These are phyloP conservation scores for Cymbidium sinense DNA, from an alignment of 106 monocot genomes.

Conservation along the genomic window DNA sequence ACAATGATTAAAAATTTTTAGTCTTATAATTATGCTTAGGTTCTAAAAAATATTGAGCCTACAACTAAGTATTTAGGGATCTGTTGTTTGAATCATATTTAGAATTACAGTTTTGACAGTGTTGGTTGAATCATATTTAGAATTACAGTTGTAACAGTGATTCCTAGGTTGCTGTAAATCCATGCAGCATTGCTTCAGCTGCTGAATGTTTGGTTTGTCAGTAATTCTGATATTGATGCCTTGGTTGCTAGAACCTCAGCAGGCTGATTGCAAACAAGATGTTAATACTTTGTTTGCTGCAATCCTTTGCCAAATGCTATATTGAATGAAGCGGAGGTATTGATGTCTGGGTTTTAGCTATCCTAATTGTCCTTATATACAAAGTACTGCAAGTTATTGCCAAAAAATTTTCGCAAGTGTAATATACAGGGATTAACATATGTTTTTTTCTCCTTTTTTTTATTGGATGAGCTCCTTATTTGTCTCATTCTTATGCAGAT, in stretches of 20 bases:
- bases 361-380: background rate
- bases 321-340: background rate
- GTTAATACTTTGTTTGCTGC: too few species aligned
- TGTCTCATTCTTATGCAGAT: background rate
- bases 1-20: too few species aligned
- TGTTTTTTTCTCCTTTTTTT: too few species aligned
- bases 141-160: background rate
- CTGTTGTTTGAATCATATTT: background rate
- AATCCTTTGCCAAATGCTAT: too few species aligned
- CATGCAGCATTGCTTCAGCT: background rate
- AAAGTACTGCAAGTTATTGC: background rate
- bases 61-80: background rate
- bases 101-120: too few species aligned
- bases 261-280: too few species aligned
- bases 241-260: too few species aligned
- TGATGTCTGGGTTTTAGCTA: background rate
- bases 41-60: background rate
- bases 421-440: too few species aligned
- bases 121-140: too few species aligned
- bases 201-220: background rate
- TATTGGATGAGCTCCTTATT: background rate
- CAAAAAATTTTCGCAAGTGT: too few species aligned
- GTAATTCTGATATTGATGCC: too few species aligned
- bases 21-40: background rate
- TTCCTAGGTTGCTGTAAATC: background rate